These are phyloP conservation scores for Paramecium tetraurelia DNA, from an alignment of 73 alveolate species.

Conservation along the genomic window DNA sequence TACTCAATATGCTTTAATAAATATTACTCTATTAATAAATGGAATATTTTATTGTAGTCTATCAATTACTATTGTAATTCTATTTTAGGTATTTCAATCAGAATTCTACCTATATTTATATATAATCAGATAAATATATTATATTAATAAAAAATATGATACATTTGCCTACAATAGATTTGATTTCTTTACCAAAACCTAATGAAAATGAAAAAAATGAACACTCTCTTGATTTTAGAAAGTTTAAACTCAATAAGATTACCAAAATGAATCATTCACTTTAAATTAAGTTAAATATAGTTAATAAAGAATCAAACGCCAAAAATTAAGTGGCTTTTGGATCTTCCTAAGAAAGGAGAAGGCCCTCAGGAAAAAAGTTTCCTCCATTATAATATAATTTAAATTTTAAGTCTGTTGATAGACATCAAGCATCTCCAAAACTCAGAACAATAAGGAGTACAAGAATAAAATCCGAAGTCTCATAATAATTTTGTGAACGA, in stretches of 20 bases:
- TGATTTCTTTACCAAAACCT: not conserved
- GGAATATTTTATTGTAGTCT: not conserved
- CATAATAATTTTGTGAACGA: not conserved
- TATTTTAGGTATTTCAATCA: not conserved
- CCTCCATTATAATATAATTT: not conserved
- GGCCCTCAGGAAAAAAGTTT: not conserved
- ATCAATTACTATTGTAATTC: not conserved
- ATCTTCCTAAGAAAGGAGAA: not conserved
- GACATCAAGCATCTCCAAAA: not conserved
- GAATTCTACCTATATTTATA: not conserved
- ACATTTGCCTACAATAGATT: not conserved
- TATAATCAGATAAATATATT: not conserved
- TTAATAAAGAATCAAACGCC: not conserved
- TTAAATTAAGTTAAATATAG: not conserved
- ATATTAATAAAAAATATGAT: not conserved
- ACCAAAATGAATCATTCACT: not conserved
- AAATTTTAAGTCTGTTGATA: slow-evolving; percentile 4
- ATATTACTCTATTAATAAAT: no score
- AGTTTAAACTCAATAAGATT: not conserved
- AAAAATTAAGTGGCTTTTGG: not conserved
- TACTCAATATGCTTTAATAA: not conserved
- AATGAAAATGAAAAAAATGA: not conserved
- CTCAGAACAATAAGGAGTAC: not conserved
- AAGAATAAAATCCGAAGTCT: not conserved
- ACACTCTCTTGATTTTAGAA: not conserved